Evolutionary conservation across 257 asterid genomes (phyloP), one percentile per base, ranked within the genome.

Genomic region (Nicotiana undulata): DNA sequence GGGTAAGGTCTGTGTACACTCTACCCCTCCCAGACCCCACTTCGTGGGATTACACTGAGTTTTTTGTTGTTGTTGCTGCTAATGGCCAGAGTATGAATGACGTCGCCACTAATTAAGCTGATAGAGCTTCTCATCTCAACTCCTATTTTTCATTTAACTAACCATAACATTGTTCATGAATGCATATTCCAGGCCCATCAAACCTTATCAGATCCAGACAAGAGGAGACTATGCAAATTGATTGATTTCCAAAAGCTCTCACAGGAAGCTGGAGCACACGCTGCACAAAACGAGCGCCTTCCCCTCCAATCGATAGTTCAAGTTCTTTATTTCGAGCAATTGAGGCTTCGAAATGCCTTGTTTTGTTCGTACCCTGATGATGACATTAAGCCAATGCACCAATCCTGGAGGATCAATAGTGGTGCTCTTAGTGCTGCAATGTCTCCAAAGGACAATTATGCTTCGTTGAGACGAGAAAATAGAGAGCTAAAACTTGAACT

Each of bases 221-320:
- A 83, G 91, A 91, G 90, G 84, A 91, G 87, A 82, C 91, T 95
- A 12, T 88, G 97, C 89, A 93, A 91, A 83, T 65, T 92, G 88
- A 89, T 95, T 0, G 99, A 95, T 84, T 95, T 93, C 51, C 98
- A 95, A 85, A 95, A 93, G 77, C 90, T 95, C 34, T 90, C 99
- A 63, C 96, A 88, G 55, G 98, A 95, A 85, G 97, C 97, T 0
- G 98, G 99, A 1, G 94, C 98, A 3, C 98, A 95, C 4, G 99
- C 99, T 17, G 99, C 99, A 16, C 97, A 92, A 82, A 95, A 93
- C 80, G 99, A 95, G 24, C 96, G 98, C 63, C 99, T 95, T 22
- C 95, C 99, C 0, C 80, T 93, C 87, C 99, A 95, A 83, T 92
- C 99, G 2, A 91, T 93, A 10, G 98, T 95, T 53, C 99, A 95